A percentile compares a stretch with the other conserved stretches of the same genome.
These are phyloP conservation scores for Pyrrhoderma lamaoense DNA, from an alignment of 1,284 basidiomycete species.

Conservation along the genomic window DNA sequence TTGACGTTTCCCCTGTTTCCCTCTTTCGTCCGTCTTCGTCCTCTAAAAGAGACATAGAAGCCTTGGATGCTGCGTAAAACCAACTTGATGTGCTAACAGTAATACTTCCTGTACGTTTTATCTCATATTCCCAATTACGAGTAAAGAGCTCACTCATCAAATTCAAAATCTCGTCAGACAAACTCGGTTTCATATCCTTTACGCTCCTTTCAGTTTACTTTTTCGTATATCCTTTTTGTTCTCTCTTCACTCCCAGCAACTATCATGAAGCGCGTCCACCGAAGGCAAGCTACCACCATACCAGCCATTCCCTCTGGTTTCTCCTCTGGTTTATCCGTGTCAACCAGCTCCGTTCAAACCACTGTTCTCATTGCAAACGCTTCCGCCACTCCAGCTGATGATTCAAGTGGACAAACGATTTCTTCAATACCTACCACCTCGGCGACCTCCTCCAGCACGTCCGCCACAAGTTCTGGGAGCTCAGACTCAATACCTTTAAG, in stretches of 20 bases:
- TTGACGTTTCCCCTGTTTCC: neutral
- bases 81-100: neutral
- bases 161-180: neutral
- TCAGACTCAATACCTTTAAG: conserved; percentile 14
- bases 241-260: neutral
- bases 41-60: neutral
- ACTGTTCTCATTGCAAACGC: neutral
- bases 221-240: neutral
- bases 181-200: neutral
- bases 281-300: conserved; percentile 1
- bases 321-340: neutral
- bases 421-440: neutral
- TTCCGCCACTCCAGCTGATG: neutral
- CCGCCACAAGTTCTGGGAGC: neutral
- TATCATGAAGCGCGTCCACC: conserved; percentile 5
- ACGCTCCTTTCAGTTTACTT: neutral
- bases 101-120: neutral
- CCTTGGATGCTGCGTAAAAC: neutral
- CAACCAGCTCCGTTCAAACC: neutral
- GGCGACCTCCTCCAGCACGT: neutral
- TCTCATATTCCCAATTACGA: neutral
- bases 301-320: conserved; percentile 3
- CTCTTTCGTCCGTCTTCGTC: neutral
- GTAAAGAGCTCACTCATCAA: neutral
- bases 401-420: neutral